These are phyloP conservation scores for Sporothrix brasiliensis DNA, from an alignment of 2,329 filamentous ascomycete species.

Conservation along the genomic window DNA sequence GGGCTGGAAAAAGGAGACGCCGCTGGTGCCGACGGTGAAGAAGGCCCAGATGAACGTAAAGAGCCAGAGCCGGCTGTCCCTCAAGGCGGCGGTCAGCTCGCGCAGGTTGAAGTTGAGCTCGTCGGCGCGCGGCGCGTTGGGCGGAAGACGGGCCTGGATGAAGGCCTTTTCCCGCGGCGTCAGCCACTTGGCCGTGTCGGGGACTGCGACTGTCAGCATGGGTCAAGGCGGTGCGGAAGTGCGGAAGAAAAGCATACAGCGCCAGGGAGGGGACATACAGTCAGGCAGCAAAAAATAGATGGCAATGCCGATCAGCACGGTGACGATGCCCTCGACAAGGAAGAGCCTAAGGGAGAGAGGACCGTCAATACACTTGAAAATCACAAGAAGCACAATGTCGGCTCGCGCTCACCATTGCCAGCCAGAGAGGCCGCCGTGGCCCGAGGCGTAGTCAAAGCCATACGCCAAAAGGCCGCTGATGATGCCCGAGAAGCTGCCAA, in stretches of 20 bases:
- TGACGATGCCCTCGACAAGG: conserved; percentile 51
- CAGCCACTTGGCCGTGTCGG: conserved; percentile 50
- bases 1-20: conserved; percentile 49
- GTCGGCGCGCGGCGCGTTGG: conserved; percentile 48
- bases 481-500: conserved; percentile 48
- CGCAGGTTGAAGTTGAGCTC: conserved; percentile 48
- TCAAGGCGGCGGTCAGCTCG: conserved; percentile 47
- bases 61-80: conserved; percentile 50
- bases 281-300: conserved; percentile 59
- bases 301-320: conserved; percentile 50
- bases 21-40: conserved; percentile 51
- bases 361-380: not conserved
- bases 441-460: conserved; percentile 48
- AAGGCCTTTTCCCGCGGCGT: conserved; percentile 52
- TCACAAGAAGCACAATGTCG: not conserved
- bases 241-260: too few species aligned
- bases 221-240: too few species aligned
- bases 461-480: conserved; percentile 50
- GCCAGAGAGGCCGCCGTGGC: conserved; percentile 43
- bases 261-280: conserved; percentile 44
- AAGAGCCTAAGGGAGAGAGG: conserved; percentile 39
- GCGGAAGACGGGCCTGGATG: conserved; percentile 51
- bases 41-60: conserved; percentile 52
- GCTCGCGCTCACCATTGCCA: conserved; percentile 43
- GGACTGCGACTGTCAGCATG: conserved; percentile 41